These are phyloP conservation scores for Podospora anserina DNA, from an alignment of 495 filamentous ascomycete genomes.

Conservation along the genomic window DNA sequence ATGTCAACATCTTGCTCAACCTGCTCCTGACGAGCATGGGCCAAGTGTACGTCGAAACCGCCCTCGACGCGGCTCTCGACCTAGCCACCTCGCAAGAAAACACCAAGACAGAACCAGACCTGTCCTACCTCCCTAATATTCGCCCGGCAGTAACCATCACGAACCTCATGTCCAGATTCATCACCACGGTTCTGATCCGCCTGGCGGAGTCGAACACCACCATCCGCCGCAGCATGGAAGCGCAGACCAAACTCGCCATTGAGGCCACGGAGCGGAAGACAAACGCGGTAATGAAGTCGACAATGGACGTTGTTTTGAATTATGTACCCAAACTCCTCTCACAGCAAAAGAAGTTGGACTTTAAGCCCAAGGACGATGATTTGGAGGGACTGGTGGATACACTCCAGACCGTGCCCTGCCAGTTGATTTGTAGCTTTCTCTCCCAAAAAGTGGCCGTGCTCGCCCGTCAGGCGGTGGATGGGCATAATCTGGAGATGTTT, in stretches of 20 bases:
- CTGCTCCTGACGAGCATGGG: conserved; percentile 86
- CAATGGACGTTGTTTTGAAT: conserved; percentile 75
- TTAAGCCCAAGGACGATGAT: conserved; percentile 82
- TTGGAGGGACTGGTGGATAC: conserved; percentile 69
- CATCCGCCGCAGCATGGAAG: conserved; percentile 85
- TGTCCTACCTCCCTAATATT: conserved; percentile 74
- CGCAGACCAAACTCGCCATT: conserved; percentile 67
- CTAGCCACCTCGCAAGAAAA: conserved; percentile 70
- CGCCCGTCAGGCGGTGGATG: conserved; percentile 65
- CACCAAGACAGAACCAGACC: conserved; percentile 79
- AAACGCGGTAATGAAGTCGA: conserved; percentile 78
- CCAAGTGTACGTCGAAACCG: conserved; percentile 91
- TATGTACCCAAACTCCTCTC: conserved; percentile 74
- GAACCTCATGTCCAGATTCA: conserved; percentile 87
- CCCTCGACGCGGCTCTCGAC: conserved; percentile 81
- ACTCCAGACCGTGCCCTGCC: conserved; percentile 83
- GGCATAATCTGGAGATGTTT: conserved; percentile 72
- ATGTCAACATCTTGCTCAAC: conserved; percentile 81
- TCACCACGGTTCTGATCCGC: conserved; percentile 84
- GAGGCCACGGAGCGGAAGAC: conserved; percentile 84
- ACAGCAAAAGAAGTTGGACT: conserved; percentile 87
- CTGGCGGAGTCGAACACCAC: conserved; percentile 85
- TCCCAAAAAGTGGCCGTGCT: conserved; percentile 55
- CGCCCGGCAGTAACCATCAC: conserved; percentile 82
- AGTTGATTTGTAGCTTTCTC: conserved; percentile 73